phyloP scores from a whole-genome alignment of 371 early-diverging fungal species.

The Lichtheimia hyalospora region DNA sequence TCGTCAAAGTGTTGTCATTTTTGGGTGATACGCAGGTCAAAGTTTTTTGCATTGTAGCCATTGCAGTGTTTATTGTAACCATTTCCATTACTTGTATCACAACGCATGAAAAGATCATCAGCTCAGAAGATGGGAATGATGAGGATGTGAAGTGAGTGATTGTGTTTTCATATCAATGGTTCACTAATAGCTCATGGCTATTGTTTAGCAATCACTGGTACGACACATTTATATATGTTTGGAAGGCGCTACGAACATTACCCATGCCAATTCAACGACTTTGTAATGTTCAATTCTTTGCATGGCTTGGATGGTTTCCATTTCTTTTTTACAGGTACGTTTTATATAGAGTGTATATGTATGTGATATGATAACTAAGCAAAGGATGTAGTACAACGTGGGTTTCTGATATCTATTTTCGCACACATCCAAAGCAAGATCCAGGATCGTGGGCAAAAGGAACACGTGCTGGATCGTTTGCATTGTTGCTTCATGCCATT shows the following conservation, averaged over 20 bases:
- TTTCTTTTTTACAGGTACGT: conserved; percentile 46
- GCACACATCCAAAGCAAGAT: conserved; percentile 12
- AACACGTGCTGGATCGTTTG: conserved; percentile 62
- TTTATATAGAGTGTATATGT: not conserved
- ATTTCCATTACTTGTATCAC: conserved; percentile 47
- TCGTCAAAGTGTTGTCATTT: conserved; percentile 53
- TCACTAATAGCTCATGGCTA: too few species aligned
- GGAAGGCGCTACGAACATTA: conserved; percentile 40
- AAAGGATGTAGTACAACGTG: conserved; percentile 27
- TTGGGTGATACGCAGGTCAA: conserved; percentile 64
- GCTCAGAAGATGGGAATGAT: conserved; percentile 1
- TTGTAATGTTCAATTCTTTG: conserved; percentile 71
- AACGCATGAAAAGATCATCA: conserved; percentile 41
- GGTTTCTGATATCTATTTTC: conserved; percentile 43
- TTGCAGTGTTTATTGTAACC: conserved; percentile 44
- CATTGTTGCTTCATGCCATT: conserved; percentile 56
- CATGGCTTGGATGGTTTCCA: conserved; percentile 79
- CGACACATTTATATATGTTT: conserved; percentile 39
- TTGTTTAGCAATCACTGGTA: conserved; percentile 27
- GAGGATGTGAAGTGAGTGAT: not conserved
- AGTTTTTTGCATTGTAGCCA: conserved; percentile 57
- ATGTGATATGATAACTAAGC: too few species aligned
- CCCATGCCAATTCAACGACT: conserved; percentile 56
- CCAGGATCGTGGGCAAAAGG: conserved; percentile 28
- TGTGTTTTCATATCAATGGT: not conserved